phyloP scores from a whole-genome alignment of 345 rosid species.

The Brassica cretica region DNA sequence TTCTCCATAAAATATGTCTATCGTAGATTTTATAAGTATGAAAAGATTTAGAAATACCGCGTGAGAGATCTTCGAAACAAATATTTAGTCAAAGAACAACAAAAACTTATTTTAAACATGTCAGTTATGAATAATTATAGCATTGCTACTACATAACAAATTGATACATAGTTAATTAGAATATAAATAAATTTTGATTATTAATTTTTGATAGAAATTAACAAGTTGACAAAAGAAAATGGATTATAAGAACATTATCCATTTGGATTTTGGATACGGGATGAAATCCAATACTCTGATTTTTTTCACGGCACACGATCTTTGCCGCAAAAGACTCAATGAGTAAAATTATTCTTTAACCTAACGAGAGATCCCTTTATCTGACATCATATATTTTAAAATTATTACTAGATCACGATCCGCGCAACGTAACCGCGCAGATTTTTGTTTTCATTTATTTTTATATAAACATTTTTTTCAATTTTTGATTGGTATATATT shows the following conservation, averaged over 20 bases:
- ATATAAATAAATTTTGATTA: neutral
- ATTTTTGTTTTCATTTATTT: no score
- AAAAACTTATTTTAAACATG: neutral
- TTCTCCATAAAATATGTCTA: neutral
- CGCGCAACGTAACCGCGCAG: no score
- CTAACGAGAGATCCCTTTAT: slow-evolving; percentile 21
- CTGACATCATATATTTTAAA: slow-evolving; percentile 24
- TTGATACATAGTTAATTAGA: neutral
- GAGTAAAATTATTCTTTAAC: slow-evolving; percentile 24
- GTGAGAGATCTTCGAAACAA: neutral
- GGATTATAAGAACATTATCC: neutral
- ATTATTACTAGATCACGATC: neutral
- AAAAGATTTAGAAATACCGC: neutral
- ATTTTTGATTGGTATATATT: no score
- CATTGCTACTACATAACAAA: neutral
- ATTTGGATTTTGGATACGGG: neutral
- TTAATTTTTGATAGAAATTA: neutral
- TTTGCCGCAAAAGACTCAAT: neutral
- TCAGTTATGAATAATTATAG: neutral
- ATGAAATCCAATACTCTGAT: neutral
- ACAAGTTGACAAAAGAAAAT: neutral
- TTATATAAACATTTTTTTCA: no score
- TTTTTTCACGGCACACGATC: slow-evolving; percentile 1
- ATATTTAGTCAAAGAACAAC: neutral
- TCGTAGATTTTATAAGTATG: neutral